phyloP scores from a whole-genome alignment of 225 moss, liverwort and hornwort species.

The Pleurozium schreberi region DNA sequence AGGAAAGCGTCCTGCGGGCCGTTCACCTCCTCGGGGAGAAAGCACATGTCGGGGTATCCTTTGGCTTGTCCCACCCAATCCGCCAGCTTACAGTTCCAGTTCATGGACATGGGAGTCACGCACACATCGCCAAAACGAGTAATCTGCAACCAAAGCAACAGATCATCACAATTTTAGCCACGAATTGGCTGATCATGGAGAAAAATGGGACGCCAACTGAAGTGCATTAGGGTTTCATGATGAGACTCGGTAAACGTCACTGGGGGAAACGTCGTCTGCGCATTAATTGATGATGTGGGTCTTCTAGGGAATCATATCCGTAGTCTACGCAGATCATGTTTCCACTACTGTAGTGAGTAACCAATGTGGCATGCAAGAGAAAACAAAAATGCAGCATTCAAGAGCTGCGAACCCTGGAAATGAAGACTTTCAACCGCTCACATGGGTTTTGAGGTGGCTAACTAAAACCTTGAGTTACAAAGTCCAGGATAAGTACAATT shows the following conservation, averaged over 20 bases:
- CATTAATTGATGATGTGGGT: background rate
- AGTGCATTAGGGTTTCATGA: background rate
- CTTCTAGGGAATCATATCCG: no score
- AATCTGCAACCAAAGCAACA: conserved; percentile 1
- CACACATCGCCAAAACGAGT: conserved; percentile 35
- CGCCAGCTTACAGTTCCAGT: conserved; percentile 41
- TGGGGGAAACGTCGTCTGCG: background rate
- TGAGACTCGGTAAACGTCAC: background rate
- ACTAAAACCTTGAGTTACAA: background rate
- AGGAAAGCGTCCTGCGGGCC: conserved; percentile 12
- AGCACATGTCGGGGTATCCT: conserved; percentile 36
- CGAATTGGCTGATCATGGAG: background rate
- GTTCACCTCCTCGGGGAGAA: conserved; percentile 7
- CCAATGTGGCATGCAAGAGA: background rate
- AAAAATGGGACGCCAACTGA: no score
- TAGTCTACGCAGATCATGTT: background rate
- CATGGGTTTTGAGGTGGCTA: background rate
- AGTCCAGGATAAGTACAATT: background rate
- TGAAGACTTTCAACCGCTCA: background rate
- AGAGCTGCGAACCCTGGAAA: background rate
- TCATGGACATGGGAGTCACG: conserved; percentile 38
- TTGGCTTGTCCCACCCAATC: conserved; percentile 37
- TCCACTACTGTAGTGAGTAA: background rate
- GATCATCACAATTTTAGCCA: background rate
- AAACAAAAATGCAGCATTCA: no score